Percentiles rank a stretch among this genome's conserved stretches.
phyloP scores from a whole-genome alignment of 768 basidiomycete genomes.

The Macrolepiota fuliginosa region DNA sequence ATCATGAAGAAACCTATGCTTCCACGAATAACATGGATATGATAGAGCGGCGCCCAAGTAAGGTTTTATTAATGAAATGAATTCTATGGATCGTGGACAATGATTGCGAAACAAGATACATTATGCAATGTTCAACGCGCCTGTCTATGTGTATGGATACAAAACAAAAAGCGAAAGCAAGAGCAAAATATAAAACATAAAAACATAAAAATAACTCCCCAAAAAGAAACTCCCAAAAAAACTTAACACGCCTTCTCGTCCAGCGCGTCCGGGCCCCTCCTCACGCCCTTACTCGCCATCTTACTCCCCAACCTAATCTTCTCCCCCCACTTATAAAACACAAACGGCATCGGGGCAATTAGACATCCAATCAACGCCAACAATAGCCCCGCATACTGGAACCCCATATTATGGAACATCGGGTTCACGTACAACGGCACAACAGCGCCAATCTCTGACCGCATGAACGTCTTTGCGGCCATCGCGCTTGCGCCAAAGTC shows the following conservation, averaged over 20 bases:
- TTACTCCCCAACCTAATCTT: conserved; percentile 30
- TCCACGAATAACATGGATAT: no score
- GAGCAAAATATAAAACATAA: no score
- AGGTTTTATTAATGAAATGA: no score
- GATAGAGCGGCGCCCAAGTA: no score
- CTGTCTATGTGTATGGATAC: no score
- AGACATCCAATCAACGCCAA: conserved; percentile 30
- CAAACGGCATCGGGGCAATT: conserved; percentile 38
- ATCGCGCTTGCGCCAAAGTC: conserved; percentile 42
- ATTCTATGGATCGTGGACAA: no score
- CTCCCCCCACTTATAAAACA: conserved; percentile 40
- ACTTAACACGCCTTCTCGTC: not conserved
- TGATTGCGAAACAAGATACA: no score
- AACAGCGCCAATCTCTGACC: conserved; percentile 33
- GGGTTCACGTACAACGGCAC: conserved; percentile 38
- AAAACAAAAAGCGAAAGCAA: no score
- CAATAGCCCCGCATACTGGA: conserved; percentile 37
- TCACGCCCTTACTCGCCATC: conserved; percentile 16
- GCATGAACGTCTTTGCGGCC: conserved; percentile 41
- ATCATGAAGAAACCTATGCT: no score
- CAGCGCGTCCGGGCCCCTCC: not conserved
- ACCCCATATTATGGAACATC: conserved; percentile 40
- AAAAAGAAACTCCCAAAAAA: not conserved
- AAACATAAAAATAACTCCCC: no score
- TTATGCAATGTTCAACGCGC: no score